These are phyloP conservation scores for Isochrysis galbana DNA, from an alignment of 78 protist species.

Conservation along the genomic window DNA sequence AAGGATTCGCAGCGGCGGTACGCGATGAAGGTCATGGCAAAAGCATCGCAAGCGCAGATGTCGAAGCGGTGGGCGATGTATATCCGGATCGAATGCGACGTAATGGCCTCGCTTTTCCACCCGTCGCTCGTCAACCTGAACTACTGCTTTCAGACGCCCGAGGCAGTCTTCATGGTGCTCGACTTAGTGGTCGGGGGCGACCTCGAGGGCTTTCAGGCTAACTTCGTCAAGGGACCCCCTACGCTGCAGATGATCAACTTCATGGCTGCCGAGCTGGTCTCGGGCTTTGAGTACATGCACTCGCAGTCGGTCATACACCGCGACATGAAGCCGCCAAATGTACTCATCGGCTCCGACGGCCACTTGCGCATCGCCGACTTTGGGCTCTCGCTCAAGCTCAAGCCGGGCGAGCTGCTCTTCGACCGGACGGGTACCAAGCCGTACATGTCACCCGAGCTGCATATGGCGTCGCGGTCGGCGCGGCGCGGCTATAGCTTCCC, in stretches of 20 bases:
- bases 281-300: not conserved
- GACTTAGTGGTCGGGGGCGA: not conserved
- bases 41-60: not conserved
- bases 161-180: not conserved
- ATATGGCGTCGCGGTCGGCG: not conserved
- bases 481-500: not conserved
- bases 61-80: not conserved
- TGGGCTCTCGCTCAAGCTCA: not conserved
- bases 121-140: slow-evolving; percentile 17
- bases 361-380: not conserved
- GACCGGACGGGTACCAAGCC: not conserved
- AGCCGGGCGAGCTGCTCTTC: not conserved
- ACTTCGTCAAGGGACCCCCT: not conserved
- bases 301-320: not conserved
- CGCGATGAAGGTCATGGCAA: slow-evolving; percentile 18
- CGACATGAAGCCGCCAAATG: not conserved
- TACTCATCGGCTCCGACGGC: not conserved
- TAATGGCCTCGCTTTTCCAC: not conserved
- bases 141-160: not conserved
- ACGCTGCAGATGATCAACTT: not conserved
- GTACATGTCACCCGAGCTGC: not conserved
- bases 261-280: not conserved
- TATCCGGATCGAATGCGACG: not conserved
- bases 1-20: not conserved
- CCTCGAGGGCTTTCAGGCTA: not conserved